Conservation (phyloP, 2,329 filamentous ascomycete species). For the Colletotrichum siamense region DNA sequence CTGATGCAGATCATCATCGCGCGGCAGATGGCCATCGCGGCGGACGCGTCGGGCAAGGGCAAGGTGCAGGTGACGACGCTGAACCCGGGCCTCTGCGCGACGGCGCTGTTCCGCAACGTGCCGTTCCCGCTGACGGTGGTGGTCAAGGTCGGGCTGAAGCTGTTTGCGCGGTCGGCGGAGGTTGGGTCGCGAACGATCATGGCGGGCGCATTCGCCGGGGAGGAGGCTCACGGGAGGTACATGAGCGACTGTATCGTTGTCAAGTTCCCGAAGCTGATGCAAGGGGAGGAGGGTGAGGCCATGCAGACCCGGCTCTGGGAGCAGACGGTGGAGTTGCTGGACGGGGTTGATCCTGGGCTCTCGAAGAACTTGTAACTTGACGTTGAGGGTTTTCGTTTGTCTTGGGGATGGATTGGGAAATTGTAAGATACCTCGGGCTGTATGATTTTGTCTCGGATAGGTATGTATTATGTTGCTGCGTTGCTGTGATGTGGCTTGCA, state of each 20-base stretch:
- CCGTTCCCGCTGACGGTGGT: constrained; percentile 32
- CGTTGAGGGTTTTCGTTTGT: neutral
- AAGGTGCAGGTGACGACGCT: constrained; percentile 42
- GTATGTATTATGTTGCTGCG: neutral
- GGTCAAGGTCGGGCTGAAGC: constrained; percentile 9
- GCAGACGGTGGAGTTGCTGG: constrained; percentile 47
- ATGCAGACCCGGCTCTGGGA: constrained; percentile 42
- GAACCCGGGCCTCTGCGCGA: constrained; percentile 46
- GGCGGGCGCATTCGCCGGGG: constrained; percentile 38
- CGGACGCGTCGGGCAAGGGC: constrained; percentile 33
- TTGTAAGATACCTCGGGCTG: neutral
- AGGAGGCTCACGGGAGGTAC: constrained; percentile 46
- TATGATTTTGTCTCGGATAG: neutral
- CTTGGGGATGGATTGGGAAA: neutral
- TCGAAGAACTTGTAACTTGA: constrained; percentile 31
- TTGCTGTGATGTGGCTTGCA: neutral
- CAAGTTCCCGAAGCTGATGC: constrained; percentile 27
- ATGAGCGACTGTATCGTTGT: constrained; percentile 38
- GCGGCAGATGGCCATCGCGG: constrained; percentile 37
- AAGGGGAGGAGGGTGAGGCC: constrained; percentile 39
- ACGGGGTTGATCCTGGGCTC: constrained; percentile 46
- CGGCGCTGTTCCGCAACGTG: constrained; percentile 40
- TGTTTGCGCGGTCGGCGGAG: constrained; percentile 42
- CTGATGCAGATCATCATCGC: constrained; percentile 35
- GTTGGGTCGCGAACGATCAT: constrained; percentile 45